Conservation (phyloP, 805 yeast species). For the Saturnispora silvae region DNA sequence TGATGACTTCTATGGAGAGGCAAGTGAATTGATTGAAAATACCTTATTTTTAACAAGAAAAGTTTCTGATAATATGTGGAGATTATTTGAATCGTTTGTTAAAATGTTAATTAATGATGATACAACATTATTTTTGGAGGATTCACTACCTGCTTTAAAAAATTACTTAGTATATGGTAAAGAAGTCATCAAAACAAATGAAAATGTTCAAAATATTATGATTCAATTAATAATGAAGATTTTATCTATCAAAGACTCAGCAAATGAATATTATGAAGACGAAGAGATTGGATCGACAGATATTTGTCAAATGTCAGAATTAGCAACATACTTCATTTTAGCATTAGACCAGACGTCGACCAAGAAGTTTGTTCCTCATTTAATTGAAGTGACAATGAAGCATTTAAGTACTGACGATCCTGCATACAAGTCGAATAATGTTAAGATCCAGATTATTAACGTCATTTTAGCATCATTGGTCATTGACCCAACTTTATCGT, state of each 20-base stretch:
- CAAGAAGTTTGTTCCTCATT: slow-evolving; percentile 33
- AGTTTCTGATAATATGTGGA: slow-evolving; percentile 70
- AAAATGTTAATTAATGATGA: slow-evolving; percentile 27
- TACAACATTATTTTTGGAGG: slow-evolving; percentile 64
- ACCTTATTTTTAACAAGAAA: slow-evolving; percentile 53
- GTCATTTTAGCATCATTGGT: slow-evolving; percentile 55
- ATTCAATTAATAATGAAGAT: slow-evolving; percentile 39
- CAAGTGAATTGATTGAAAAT: slow-evolving; percentile 69
- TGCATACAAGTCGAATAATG: slow-evolving; percentile 18
- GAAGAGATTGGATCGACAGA: slow-evolving; percentile 41
- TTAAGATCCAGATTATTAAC: slow-evolving; percentile 41
- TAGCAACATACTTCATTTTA: slow-evolving; percentile 55
- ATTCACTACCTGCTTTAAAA: slow-evolving; percentile 60
- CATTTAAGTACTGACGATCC: slow-evolving; percentile 27
- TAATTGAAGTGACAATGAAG: slow-evolving; percentile 35
- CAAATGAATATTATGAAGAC: slow-evolving; percentile 25
- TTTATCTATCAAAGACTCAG: slow-evolving; percentile 15
- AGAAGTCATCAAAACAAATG: slow-evolving; percentile 37
- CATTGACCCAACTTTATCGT: slow-evolving; percentile 45
- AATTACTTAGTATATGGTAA: slow-evolving; percentile 56
- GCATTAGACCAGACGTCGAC: slow-evolving; percentile 38
- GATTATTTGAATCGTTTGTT: slow-evolving; percentile 43
- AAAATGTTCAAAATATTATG: slow-evolving; percentile 37
- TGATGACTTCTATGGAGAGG: slow-evolving; percentile 76
- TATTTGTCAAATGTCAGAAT: slow-evolving; percentile 44